Percentiles rank a stretch among this genome's conserved stretches.
phyloP scores from a whole-genome alignment of 495 filamentous ascomycete genomes.

The Penicillium mononematosum region DNA sequence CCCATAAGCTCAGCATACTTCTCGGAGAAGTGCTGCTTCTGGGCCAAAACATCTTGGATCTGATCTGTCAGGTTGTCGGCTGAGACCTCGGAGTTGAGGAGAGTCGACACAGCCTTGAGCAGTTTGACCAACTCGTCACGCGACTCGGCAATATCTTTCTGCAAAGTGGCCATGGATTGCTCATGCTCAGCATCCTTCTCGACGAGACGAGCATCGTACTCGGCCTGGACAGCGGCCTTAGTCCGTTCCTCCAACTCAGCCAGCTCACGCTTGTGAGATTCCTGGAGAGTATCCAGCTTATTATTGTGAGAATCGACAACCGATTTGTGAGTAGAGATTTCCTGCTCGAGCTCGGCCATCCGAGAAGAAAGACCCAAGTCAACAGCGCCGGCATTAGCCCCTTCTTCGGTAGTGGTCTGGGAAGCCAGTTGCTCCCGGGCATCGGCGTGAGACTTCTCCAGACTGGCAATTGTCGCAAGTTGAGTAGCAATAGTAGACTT shows the following conservation, averaged over 20 bases:
- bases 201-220: slow-evolving; percentile 45
- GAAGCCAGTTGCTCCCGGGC: slow-evolving; percentile 57
- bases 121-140: slow-evolving; percentile 67
- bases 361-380: slow-evolving; percentile 50
- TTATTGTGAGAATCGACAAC: slow-evolving; percentile 53
- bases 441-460: slow-evolving; percentile 63
- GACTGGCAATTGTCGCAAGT: slow-evolving; percentile 58
- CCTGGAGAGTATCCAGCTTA: slow-evolving; percentile 52
- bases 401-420: slow-evolving; percentile 33
- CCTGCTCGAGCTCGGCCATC: slow-evolving; percentile 55
- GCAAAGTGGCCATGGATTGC: slow-evolving; percentile 56
- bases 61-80: slow-evolving; percentile 46
- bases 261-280: slow-evolving; percentile 54
- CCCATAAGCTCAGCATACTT: slow-evolving; percentile 47
- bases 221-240: slow-evolving; percentile 40
- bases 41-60: slow-evolving; percentile 46
- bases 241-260: slow-evolving; percentile 46
- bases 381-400: slow-evolving; percentile 35
- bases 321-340: slow-evolving; percentile 56
- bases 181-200: slow-evolving; percentile 58
- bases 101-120: slow-evolving; percentile 47
- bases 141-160: slow-evolving; percentile 68
- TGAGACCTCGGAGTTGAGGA: slow-evolving; percentile 51
- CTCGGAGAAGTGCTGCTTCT: slow-evolving; percentile 47
- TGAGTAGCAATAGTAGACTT: slow-evolving; percentile 66